phyloP scores from a whole-genome alignment of 2,329 filamentous ascomycete genomes.

The Venturia asperata region DNA sequence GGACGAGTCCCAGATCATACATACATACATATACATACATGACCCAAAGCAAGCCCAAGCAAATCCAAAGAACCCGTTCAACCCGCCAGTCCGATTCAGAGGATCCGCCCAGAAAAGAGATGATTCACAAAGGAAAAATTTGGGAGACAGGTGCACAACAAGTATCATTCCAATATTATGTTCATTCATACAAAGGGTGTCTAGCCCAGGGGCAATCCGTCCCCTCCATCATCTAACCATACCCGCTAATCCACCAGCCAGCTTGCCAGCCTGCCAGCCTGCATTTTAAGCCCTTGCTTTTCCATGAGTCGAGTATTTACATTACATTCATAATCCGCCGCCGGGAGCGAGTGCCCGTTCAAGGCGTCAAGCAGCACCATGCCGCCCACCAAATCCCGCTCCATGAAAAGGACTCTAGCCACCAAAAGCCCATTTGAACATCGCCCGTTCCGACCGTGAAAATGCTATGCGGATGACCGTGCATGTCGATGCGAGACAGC shows the following conservation, averaged over 20 bases:
- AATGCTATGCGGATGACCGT: background rate
- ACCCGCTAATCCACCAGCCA: background rate
- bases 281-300: background rate
- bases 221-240: background rate
- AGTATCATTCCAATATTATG: background rate
- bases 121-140: no score
- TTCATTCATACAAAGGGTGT: conserved; percentile 4
- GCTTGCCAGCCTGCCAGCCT: background rate
- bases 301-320: background rate
- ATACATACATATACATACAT: no score
- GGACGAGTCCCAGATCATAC: no score
- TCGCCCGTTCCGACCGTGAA: background rate
- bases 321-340: background rate
- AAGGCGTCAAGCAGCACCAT: background rate
- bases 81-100: no score
- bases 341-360: background rate
- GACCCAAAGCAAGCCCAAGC: no score
- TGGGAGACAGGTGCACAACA: background rate
- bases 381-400: background rate
- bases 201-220: background rate
- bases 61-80: no score
- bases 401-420: background rate
- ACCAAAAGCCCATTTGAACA: background rate
- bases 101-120: no score
- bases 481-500: background rate